These are phyloP conservation scores for Fusarium sp. DNA, from an alignment of 2,329 filamentous ascomycete species.

Conservation along the genomic window DNA sequence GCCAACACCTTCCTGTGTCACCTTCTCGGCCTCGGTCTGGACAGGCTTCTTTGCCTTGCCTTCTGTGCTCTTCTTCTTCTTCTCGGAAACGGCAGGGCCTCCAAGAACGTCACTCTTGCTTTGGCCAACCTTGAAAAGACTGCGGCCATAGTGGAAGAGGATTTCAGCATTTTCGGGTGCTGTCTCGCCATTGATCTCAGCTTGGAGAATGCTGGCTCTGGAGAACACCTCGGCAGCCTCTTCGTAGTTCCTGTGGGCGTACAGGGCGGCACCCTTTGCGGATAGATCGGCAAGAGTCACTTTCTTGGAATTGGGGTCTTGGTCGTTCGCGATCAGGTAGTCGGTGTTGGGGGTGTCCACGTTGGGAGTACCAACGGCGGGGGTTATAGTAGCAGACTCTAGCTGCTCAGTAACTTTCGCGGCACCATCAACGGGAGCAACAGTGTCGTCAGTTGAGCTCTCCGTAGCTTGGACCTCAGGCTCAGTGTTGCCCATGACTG, in stretches of 20 bases:
- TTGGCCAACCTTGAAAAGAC: constrained; percentile 93
- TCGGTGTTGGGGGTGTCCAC: constrained; percentile 43
- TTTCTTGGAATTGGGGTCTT: constrained; percentile 64
- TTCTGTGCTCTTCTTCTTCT: constrained; percentile 54
- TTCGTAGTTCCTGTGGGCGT: constrained; percentile 88
- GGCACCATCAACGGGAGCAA: constrained; percentile 20
- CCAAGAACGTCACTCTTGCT: constrained; percentile 95
- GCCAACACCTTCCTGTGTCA: constrained; percentile 61
- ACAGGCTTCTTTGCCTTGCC: constrained; percentile 56
- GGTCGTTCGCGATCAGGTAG: constrained; percentile 52
- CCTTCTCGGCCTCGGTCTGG: constrained; percentile 57
- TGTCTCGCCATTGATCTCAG: constrained; percentile 92
- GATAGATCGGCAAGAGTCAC: constrained; percentile 82
- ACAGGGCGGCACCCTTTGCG: constrained; percentile 85
- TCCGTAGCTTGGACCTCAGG: constrained; percentile 13
- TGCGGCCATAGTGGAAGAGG: constrained; percentile 93
- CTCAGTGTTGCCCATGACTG: constrained; percentile 28
- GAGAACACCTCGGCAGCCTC: constrained; percentile 90
- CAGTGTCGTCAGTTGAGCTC: constrained; percentile 5
- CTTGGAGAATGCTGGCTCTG: constrained; percentile 89
- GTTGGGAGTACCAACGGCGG: constrained; percentile 23
- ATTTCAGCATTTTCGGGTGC: constrained; percentile 91
- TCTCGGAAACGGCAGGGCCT: constrained; percentile 75
- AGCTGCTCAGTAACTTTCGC: constrained; percentile 32
- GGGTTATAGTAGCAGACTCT: constrained; percentile 39